A percentile compares a stretch with the other conserved stretches of the same genome.
Conservation (phyloP, 495 filamentous ascomycete species). For the Gamarada debralockiae region DNA sequence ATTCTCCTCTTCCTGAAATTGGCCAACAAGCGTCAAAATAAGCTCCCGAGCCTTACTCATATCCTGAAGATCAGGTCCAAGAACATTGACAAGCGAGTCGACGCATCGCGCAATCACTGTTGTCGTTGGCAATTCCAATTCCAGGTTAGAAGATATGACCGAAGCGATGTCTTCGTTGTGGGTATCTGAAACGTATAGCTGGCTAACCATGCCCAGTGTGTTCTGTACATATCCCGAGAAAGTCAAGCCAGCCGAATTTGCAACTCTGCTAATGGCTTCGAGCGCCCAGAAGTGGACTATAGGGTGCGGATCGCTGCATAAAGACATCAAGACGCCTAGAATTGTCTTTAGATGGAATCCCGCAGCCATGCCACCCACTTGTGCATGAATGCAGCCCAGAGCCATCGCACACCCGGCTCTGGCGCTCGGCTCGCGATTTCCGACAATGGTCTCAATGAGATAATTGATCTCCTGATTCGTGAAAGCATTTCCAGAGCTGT, state of each 20-base stretch:
- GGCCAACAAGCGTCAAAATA: conserved; percentile 79
- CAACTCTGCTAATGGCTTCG: conserved; percentile 80
- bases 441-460: conserved; percentile 90
- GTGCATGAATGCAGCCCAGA: conserved; percentile 87
- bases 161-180: conserved; percentile 82
- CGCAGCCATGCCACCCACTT: conserved; percentile 97
- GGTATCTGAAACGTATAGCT: conserved; percentile 84
- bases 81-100: conserved; percentile 93
- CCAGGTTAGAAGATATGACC: conserved; percentile 80
- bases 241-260: conserved; percentile 88
- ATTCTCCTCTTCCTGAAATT: conserved; percentile 78
- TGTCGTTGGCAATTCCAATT: conserved; percentile 74
- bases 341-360: conserved; percentile 97
- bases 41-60: conserved; percentile 86
- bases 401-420: conserved; percentile 93
- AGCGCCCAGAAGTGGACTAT: conserved; percentile 95
- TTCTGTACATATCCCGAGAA: conserved; percentile 88
- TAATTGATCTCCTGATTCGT: conserved; percentile 86
- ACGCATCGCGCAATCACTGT: conserved; percentile 82
- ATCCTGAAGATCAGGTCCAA: conserved; percentile 94
- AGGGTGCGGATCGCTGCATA: conserved; percentile 94
- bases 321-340: conserved; percentile 87
- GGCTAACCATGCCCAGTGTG: conserved; percentile 87
- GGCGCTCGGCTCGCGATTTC: conserved; percentile 87
- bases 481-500: conserved; percentile 79